A percentile compares a stretch with the other conserved stretches of the same genome.
phyloP scores from a whole-genome alignment of 2,329 filamentous ascomycete species.

The Coniella vitis region DNA sequence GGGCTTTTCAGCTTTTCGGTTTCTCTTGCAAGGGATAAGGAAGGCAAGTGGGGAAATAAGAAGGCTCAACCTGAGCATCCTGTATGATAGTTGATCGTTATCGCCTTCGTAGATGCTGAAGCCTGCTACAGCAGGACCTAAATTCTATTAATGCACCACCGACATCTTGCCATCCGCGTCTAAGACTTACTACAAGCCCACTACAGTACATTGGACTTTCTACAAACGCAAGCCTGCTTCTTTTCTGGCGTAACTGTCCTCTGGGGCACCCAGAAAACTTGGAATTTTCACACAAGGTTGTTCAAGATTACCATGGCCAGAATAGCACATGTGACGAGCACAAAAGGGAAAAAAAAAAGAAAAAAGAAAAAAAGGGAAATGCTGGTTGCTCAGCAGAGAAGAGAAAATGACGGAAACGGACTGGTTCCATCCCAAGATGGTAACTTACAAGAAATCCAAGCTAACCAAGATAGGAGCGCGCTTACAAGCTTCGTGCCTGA shows the following conservation, averaged over 20 bases:
- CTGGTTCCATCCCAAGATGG: constrained; percentile 11
- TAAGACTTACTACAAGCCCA: not conserved
- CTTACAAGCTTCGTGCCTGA: no score
- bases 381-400: not conserved
- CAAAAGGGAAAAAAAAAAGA: no score
- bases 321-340: no score
- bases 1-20: not conserved
- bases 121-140: not conserved
- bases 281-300: no score
- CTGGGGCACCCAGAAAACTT: no score
- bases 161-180: not conserved
- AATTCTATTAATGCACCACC: constrained; percentile 3
- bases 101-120: constrained; percentile 1
- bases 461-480: constrained; percentile 13
- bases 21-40: not conserved
- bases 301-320: no score
- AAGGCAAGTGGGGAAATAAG: not conserved
- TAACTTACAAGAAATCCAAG: constrained; percentile 15
- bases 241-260: no score
- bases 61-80: not conserved
- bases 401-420: not conserved
- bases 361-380: no score
- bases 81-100: constrained; percentile 1
- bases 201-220: no score
- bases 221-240: no score